Conservation (phyloP, 345 rosid species). For the Eucalyptus pauciflora region DNA sequence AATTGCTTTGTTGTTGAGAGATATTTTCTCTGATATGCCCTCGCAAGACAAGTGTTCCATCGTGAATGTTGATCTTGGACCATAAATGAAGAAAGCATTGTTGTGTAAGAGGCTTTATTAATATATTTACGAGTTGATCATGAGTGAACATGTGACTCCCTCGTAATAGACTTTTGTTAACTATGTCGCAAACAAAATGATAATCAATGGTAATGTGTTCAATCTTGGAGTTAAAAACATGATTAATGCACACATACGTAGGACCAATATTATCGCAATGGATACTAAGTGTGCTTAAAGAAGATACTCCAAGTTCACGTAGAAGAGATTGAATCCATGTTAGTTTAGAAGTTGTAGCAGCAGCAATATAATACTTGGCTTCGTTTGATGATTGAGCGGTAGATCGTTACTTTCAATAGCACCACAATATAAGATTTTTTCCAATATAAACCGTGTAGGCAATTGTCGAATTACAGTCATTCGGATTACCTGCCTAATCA, state of each 20-base stretch:
- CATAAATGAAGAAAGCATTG: background rate
- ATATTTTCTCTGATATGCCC: background rate
- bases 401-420: background rate
- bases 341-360: background rate
- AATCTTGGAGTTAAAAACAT: background rate
- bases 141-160: background rate
- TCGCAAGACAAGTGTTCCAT: background rate
- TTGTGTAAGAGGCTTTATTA: background rate
- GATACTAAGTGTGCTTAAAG: background rate
- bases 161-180: no score
- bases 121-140: background rate
- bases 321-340: background rate
- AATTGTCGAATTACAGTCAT: no score
- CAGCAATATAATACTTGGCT: background rate
- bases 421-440: background rate
- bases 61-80: background rate
- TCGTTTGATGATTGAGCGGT: rapidly evolving
- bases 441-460: background rate
- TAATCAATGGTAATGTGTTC: background rate
- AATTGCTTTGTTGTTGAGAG: background rate
- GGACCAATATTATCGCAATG: background rate
- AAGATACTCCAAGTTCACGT: background rate
- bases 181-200: background rate
- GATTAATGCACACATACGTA: background rate
- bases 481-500: no score